A percentile compares a stretch with the other conserved stretches of the same genome.
These are phyloP conservation scores for Rhodocollybia butyracea DNA, from an alignment of 768 basidiomycete genomes.

Conservation along the genomic window DNA sequence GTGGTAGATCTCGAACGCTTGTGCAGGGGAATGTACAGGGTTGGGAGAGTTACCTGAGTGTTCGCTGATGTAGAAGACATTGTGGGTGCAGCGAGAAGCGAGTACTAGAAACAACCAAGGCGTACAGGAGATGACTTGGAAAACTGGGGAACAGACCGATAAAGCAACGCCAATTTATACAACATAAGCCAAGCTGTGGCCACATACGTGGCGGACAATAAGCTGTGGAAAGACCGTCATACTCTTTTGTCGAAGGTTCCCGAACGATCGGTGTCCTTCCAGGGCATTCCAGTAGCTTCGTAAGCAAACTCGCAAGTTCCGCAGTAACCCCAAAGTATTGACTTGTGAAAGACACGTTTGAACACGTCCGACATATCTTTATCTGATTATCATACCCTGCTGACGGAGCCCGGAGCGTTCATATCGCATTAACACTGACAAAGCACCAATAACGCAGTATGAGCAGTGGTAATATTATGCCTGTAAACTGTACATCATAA, in stretches of 20 bases:
- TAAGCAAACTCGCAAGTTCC: too few species aligned
- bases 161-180: neutral
- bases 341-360: too few species aligned
- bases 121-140: neutral
- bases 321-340: too few species aligned
- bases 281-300: neutral
- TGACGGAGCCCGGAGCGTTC: too few species aligned
- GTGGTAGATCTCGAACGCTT: conserved; percentile 3
- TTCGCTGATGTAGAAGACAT: neutral
- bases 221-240: neutral
- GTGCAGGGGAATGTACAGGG: conserved; percentile 7
- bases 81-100: neutral
- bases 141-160: neutral
- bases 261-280: neutral
- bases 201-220: neutral
- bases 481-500: neutral
- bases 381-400: too few species aligned
- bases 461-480: neutral
- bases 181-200: neutral
- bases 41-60: neutral
- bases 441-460: neutral
- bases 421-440: neutral
- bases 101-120: neutral
- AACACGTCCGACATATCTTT: too few species aligned
- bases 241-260: neutral